Base-by-base conservation (phyloP, 495 filamentous ascomycete genomes). In the Glonium stellatum region DNA sequence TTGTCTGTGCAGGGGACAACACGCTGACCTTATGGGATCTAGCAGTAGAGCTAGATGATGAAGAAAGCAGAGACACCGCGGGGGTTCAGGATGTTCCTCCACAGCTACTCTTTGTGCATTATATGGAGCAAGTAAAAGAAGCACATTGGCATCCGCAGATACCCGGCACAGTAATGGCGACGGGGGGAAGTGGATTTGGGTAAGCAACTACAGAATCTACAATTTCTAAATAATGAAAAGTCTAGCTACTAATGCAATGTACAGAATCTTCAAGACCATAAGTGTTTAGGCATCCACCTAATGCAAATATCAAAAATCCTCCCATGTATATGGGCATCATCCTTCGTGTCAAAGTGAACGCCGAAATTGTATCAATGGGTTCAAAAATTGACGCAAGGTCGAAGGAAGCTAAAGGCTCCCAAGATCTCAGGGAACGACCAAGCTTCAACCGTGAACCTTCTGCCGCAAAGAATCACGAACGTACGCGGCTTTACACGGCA, bases 121-220 rank as follows among this genome's bases (percentile, higher is more conserved):
- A 95, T 69, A 90, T 92, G 78, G 89, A 93, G 64, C 80, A 84
- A 65, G 89, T 91, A 54, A 97, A 97, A 81, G 93, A 98, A 72
- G 74, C 87, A 52, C 93, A 97, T 75, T 98, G 93, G 91, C 93
- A 98, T 73, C 87, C 86, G 21, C 93, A 98, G 76, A 96, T 96
- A 70, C 90, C 90, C 0, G 93, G 93, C n/a, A 82, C 81, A 21
- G 75, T 97, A 25, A 85, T 97, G 74, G 91, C 89, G 9, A 98
- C 93, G 5, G 93, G 93, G 12, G 85, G 88, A 58, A 82, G 80
- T 70, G 87, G 88, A 54, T 97, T 97, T 72, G 84, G 84, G 82
- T 85, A 72, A 67, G 75, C 70, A 23, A 5, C 22, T 5, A 2
- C 11, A 22, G 13, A 31, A 54, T 23, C 12, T 41, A 35, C 27